Percentiles rank a stretch among this genome's conserved stretches.
phyloP scores from a whole-genome alignment of 2,329 filamentous ascomycete species.

The Neoscytalidium dimidiatum region DNA sequence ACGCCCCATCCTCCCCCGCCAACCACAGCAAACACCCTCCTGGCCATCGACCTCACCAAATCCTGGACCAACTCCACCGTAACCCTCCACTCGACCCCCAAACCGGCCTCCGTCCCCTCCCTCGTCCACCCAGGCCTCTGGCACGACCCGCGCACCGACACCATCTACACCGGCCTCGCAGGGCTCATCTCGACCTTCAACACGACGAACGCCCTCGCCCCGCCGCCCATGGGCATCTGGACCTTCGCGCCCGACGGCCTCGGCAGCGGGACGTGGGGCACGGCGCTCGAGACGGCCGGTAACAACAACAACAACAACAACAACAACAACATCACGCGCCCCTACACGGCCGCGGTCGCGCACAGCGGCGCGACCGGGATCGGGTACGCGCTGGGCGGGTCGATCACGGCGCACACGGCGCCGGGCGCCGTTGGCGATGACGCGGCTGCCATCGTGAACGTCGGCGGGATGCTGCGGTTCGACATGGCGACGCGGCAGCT shows the following conservation, averaged over 20 bases:
- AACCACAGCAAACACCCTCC: constrained; percentile 6
- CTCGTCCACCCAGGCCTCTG: constrained; percentile 18
- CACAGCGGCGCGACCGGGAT: constrained; percentile 16
- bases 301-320: no score
- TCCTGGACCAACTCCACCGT: constrained; percentile 21
- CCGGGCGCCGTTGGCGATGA: background rate
- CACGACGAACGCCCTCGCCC: background rate
- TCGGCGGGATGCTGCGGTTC: constrained; percentile 20
- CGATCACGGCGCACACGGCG: background rate
- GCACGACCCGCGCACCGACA: constrained; percentile 1
- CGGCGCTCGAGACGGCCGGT: background rate
- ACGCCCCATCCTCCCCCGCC: no score
- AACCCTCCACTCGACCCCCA: constrained; percentile 8
- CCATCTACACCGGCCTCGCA: constrained; percentile 20
- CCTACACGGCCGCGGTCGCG: constrained; percentile 13
- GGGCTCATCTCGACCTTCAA: constrained; percentile 15
- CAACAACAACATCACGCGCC: constrained; percentile 15
- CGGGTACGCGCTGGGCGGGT: constrained; percentile 21
- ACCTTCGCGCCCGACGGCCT: constrained; percentile 18
- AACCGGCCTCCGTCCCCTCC: constrained; percentile 18
- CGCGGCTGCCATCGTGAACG: background rate
- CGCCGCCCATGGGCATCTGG: constrained; percentile 15
- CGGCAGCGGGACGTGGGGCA: constrained; percentile 19
- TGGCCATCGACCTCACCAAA: constrained; percentile 20
- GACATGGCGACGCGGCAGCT: constrained; percentile 15